Conservation (phyloP, 148 eudicot genomes). For the Dianthus caryophyllus region DNA sequence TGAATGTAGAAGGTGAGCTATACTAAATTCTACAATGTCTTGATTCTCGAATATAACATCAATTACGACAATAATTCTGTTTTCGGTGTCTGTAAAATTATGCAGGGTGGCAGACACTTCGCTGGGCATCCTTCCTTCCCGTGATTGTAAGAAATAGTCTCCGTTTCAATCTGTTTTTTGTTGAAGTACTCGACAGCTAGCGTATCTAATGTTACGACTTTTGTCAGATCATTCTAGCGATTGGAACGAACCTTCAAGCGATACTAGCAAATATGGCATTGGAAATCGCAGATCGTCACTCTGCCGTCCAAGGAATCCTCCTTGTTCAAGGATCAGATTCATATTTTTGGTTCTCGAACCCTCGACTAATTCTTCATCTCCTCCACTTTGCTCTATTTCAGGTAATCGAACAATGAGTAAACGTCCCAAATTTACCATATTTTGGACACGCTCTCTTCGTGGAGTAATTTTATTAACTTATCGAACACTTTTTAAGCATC, state of each 20-base stretch:
- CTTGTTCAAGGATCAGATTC: conserved; percentile 84
- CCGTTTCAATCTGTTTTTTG: not conserved
- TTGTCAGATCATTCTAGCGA: conserved; percentile 67
- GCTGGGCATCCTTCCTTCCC: conserved; percentile 77
- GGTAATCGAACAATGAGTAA: conserved; percentile 34
- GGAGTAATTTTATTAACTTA: no score
- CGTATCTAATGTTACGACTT: not conserved
- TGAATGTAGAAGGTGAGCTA: conserved; percentile 65
- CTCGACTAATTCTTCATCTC: conserved; percentile 71
- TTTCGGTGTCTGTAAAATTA: conserved; percentile 12
- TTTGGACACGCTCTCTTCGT: no score
- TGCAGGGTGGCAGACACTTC: conserved; percentile 71
- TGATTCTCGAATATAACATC: not conserved
- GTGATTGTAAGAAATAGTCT: conserved; percentile 45
- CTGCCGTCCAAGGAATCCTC: conserved; percentile 88
- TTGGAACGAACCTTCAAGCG: conserved; percentile 91
- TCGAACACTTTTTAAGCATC: not conserved
- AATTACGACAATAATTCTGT: conserved; percentile 5
- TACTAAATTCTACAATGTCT: not conserved
- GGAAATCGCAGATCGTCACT: conserved; percentile 70
- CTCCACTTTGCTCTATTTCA: conserved; percentile 85
- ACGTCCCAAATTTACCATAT: no score
- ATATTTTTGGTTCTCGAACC: conserved; percentile 80
- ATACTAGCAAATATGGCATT: conserved; percentile 78
- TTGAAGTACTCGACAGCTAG: not conserved